Evolutionary conservation across 345 rosid genomes (phyloP), one percentile per base, ranked within the genome.

Genomic region (Syzygium aqueum): DNA sequence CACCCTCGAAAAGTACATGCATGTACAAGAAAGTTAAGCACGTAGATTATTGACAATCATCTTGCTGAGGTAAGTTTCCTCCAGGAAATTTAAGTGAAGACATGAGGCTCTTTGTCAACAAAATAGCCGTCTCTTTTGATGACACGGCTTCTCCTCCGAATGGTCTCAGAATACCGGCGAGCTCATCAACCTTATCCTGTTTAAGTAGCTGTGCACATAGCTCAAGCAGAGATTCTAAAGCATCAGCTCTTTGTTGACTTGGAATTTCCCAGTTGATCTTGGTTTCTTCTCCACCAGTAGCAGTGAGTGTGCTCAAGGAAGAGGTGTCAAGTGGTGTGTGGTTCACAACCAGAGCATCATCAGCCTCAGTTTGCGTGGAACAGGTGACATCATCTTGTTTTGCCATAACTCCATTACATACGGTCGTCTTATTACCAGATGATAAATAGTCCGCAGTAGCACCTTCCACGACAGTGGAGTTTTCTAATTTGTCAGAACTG

Each of bases 71-170:
- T 92, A 88, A 94, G 88, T 90, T 91, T 86, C 92, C 95, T 77
- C 90, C 94, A 77, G 92, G 91, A 84, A 93, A 87, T 84, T 97
- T 97, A 22, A 95, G 95, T n/a, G 93, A 92, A 87, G 99, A 91
- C 93, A 97, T 89, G 85, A 97, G 98, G 91, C 95, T 94, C 91
- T 94, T 96, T 30, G 98, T 96, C 87, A 97, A 92, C 99, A 97
- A 97, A 85, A 97, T 97, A 40, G 99, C 99, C 30, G 99, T 97
- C 90, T 97, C 99, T 87, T 99, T 95, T 1, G 99, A 97, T 8
- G 99, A 97, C 11, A 96, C 98, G 17, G 90, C 90, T 88, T 97
- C 99, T 89, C 95, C 98, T 6, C 99, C 99, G 61, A 97, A 97
- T 49, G 99, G 99, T 87, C 93, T 93, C 53, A 96, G 94, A 89